Evolutionary conservation across 495 filamentous ascomycete species (phyloP), one percentile per base, ranked within the genome.

Genomic region (Cryomyces minteri): DNA sequence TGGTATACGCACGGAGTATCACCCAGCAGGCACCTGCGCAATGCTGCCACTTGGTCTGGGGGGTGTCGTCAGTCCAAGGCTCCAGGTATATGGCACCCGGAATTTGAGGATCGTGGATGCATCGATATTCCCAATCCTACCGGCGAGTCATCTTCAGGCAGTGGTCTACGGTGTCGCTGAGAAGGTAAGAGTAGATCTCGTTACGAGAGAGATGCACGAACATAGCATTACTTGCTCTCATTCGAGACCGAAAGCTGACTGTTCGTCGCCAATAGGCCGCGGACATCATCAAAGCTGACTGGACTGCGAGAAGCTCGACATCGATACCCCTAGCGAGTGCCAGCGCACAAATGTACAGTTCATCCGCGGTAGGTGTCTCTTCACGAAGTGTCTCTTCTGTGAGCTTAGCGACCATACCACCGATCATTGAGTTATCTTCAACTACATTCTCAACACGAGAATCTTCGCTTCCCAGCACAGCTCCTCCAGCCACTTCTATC

Each of bases 31-130:
- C 1, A 64, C 70, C 5, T 66, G 67, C 40, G 67, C 69, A 0
- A 72, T 73, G 70, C 56, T 73, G 4, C 67, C 67, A 5, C 52
- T 48, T 2, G 56, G 61, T 4, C 58, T 63, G 4, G 70, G 70
- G 12, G 68, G 70, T 30, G 70, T 73, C 0, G 70, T 73, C 0
- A 65, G 69, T 40, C 57, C 67, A 4, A 58, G 62, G 11, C 58
- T 73, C 4, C 56, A 56, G 37, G 70, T 73, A 0, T 70, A 67
- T 43, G 70, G 70, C 1, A 62, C 66, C 7, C 44, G 58, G 6
- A 72, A 72, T 41, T 57, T 73, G n/a, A 65, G 70, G 4, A 66
- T 73, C 2, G 68, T 67, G 1, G 68, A 71, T 40, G 67, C 67
- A 4, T 60, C 63, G 44, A 57, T 71, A 5, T 57, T 62, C 0